Base-by-base conservation (phyloP, 805 yeast genomes). In the Candida cerambycidarum region DNA sequence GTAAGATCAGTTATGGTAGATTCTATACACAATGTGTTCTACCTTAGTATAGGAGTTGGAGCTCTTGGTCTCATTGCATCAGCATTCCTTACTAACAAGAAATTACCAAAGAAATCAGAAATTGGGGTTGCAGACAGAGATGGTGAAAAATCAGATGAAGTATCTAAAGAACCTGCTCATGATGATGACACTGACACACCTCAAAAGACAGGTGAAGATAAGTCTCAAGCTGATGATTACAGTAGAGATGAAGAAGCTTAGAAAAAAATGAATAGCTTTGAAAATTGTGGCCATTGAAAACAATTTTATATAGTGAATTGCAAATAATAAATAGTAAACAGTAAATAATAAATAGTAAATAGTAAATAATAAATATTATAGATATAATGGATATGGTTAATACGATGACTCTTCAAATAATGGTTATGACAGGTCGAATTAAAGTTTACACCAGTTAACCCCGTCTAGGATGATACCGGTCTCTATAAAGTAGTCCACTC, bases 11-110 rank as follows among this genome's bases (percentile, higher is more conserved):
- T 51, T 31, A 48, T 73, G 32, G 63, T 73, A 73, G 44, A 50
- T 2, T 54, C 68, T 12, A 59, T 77, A 25, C 54, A 58, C 32
- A 65, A 67, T 45, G 73, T 68, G 0, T 75, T 70, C 41, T 72
- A 65, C 53, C 55, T 69, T 50, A 46, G 60, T 16, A 33, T 75
- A n/a, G 80, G 71, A 0, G 58, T 67, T 19, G 57, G 69, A 1
- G 51, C 56, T 5, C 12, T 67, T 7, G 50, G 65, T 3, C 51
- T 67, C 5, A 30, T 75, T 3, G 44, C 52, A 7, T 42, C 60
- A 1, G 5, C 70, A 0, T 65, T 71, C 38, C 56, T 61, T 39
- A 67, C 79, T 15, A 67, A 65, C 50, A 56, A 60, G 27, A 74
- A 73, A 8, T 15, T 48, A 13, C 52, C 52, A 12, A 35, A 35